Evolutionary conservation across 1,284 basidiomycete genomes (phyloP), one percentile per base, ranked within the genome.

Genomic region (Earliella scabrosa): DNA sequence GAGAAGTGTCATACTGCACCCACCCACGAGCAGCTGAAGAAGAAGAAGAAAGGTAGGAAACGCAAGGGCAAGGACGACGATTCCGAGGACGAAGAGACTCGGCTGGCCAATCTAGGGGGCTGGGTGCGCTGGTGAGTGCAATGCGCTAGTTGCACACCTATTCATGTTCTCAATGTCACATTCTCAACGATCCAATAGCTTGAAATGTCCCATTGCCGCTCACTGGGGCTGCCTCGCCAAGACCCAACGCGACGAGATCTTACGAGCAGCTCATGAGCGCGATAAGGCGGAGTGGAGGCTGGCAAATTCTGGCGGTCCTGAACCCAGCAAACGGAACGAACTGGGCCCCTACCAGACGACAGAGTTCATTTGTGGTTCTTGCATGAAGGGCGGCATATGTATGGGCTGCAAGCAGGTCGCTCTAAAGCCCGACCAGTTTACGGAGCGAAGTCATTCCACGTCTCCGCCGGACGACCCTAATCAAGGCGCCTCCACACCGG

Each of bases 81-180:
- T 52, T 77, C 79, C 23, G 80, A 83, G 4, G 78, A 79, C n/a
- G 80, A 82, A 2, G 81, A 85, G 43, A 83, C 86, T 50, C 75
- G 76, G 44, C 72, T 85, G 6, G 72, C 68, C n/a, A 69, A 69
- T 5, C 73, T 91, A 39, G 90, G 90, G 21, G 93, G 93, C 24
- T 96, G 93, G 93, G 84, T 95, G 55, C 82, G 87, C 75, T 95
- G 93, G 90, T 91, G 68, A 53, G 82, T 27, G n/a, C n/a, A 20
- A 23, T n/a, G 3, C 39, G 11, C 21, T 9, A 13, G 39, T 58
- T n/a, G 34, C 26, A 45, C 31, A n/a, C n/a, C 36, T 57, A 11
- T 20, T 31, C 21, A 21, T 34, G 44, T 24, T 18, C 54, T 44
- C 23, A 40, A n/a, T n/a, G n/a, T n/a, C n/a, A n/a, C n/a, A n/a